phyloP scores from a whole-genome alignment of 495 filamentous ascomycete genomes.

The Penicillium dipodomyicola region DNA sequence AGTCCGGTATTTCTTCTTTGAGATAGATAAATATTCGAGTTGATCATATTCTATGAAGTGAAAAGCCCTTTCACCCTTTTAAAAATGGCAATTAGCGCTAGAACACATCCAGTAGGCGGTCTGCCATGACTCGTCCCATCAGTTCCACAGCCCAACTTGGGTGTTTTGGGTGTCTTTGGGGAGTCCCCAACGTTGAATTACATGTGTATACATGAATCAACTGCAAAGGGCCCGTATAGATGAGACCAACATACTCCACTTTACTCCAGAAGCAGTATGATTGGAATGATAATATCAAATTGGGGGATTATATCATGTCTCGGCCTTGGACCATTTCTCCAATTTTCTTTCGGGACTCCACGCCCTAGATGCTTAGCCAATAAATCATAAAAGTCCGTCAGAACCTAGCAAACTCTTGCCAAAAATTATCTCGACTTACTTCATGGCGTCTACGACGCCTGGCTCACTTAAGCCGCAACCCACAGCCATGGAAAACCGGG shows the following conservation, averaged over 20 bases:
- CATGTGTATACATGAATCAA: neutral
- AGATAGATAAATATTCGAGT: neutral
- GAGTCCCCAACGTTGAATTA: neutral
- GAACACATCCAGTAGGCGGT: neutral
- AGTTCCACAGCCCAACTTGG: neutral
- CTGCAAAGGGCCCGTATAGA: neutral
- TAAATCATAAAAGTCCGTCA: neutral
- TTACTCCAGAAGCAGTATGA: neutral
- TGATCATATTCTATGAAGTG: neutral
- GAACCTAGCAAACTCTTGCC: neutral
- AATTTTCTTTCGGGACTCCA: constrained; percentile 1
- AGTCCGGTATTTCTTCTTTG: neutral
- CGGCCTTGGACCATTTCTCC: neutral
- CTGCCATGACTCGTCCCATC: neutral
- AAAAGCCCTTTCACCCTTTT: no score
- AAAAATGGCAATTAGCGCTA: neutral
- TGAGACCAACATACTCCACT: neutral
- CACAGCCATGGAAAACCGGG: constrained; percentile 18
- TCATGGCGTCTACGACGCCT: neutral
- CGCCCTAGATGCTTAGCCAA: constrained; percentile 5
- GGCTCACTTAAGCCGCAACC: neutral
- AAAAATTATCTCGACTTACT: neutral
- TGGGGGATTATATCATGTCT: neutral
- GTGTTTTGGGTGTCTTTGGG: no score
- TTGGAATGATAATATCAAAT: constrained; percentile 3